Evolutionary conservation across 1,284 basidiomycete genomes (phyloP).

Genomic region (Peniophora sp.): DNA sequence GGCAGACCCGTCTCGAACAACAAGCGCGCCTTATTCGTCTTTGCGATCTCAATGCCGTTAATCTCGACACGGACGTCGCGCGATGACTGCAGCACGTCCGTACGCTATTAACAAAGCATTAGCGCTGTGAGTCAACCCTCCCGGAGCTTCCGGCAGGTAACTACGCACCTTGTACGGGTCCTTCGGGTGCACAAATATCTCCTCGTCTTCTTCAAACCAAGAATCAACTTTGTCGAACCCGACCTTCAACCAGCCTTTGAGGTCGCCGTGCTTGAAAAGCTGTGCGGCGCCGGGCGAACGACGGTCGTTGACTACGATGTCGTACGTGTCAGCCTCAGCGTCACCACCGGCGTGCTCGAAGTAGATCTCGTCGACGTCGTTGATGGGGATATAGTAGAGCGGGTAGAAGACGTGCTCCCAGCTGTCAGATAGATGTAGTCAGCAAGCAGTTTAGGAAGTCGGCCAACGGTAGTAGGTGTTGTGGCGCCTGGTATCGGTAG

Average conservation of each 20-base stretch:
- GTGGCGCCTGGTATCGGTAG: neutral
- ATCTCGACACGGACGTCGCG: constrained; percentile 53
- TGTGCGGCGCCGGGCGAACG: constrained; percentile 33
- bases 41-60: constrained; percentile 53
- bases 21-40: constrained; percentile 44
- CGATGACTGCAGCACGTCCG: constrained; percentile 54
- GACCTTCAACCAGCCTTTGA: constrained; percentile 42
- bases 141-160: neutral
- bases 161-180: constrained; percentile 56
- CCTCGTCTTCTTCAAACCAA: constrained; percentile 65
- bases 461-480: neutral
- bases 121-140: neutral
- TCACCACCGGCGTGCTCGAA: constrained; percentile 22
- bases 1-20: constrained; percentile 52
- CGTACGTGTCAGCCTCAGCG: constrained; percentile 26
- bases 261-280: constrained; percentile 30
- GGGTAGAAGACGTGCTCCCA: constrained; percentile 52
- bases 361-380: constrained; percentile 34
- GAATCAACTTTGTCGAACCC: constrained; percentile 44
- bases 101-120: constrained; percentile 28
- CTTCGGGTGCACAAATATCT: constrained; percentile 53
- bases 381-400: constrained; percentile 40
- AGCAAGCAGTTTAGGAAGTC: neutral
- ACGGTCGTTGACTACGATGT: constrained; percentile 36
- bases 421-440: constrained; percentile 22